Base-by-base conservation (phyloP, 208 protist species). In the Acanthamoeba lenticulata region DNA sequence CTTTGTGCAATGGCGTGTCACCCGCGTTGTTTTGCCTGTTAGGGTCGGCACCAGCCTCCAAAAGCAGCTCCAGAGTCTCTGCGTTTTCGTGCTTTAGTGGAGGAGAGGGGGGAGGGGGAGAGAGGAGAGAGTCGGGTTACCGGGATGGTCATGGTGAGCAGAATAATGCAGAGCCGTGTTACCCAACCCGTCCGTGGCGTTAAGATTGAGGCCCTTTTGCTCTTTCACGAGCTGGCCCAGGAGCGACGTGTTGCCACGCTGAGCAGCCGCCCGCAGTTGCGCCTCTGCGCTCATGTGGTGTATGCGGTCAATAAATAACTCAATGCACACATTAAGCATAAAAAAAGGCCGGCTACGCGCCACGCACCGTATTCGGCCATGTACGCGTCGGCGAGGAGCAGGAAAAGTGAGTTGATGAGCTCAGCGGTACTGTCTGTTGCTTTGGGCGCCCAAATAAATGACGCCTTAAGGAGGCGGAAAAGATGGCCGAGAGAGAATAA, bases 11-110 rank as follows among this genome's bases (percentile, higher is more conserved):
- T 9, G 85, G 85, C 21, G 52, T 91, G 55, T 91, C 57, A 19
- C 85, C 85, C 24, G 47, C 85, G 55, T 91, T 91, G 40, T 91
- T 91, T 60, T 91, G 85, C 47, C 34, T 62, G 85, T 91, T 91
- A 24, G 85, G 34, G 7, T 91, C 57, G 0, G 85, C 85, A 42
- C 85, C 85, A 15, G 47, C 57, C 27, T 91, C 57, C 52, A 91
- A 29, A 6, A 91, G 40, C 6, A 91, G 21, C 38, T 91, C 85
- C 85, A 91, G 45, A 3, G 85, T 91, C 69, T 91, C 85, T 91
- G 0, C 34, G 67, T 40, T 29, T 19, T n/a, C n/a, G n/a, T n/a
- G n/a, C n/a, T n/a, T n/a, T n/a, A n/a, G n/a, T n/a, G 29, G 67
- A 77, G 67, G 13, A 77, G 17, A 19, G 15, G 11, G 40, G 40